Base-by-base conservation (phyloP, 1,139 yeast genomes). In the Yamadazyma buinensis region DNA sequence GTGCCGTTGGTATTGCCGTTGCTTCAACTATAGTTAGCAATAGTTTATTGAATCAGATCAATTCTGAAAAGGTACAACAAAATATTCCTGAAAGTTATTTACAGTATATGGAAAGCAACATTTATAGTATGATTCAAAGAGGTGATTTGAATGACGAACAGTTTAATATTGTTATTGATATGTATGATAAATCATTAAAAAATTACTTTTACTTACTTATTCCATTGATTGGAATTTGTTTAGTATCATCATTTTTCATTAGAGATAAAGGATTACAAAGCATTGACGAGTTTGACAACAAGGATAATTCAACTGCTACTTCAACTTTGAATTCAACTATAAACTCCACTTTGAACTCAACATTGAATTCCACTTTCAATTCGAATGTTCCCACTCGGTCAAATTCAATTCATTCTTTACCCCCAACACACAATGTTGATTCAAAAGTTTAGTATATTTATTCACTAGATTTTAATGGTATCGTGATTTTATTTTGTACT, bases 261-360 rank as follows among this genome's bases (percentile, higher is more conserved):
- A 59, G 52, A 34, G 77, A 72, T 41, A 47, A 54, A 19, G 77
- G 77, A 0, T 55, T 72, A 29, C 61, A 57, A 28, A 58, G 70
- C 36, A 54, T 64, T 27, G 75, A 67, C 37, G 74, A 66, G 42
- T 22, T 32, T 8, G 12, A 21, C n/a, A 37, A 30, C 9, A 11
- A 6, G 5, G 5, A 5, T 6, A 12, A 23, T 23, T 17, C 19
- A 5, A 17, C 19, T 5, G 7, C 3, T 15, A 12, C 9, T 25
- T 29, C 15, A 21, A 15, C 18, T 7, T n/a, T 7, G 5, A 17
- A 17, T 17, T 17, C 19, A 17, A 5, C 5, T 17, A 5, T 7
- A 17, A 17, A 17, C 7, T 17, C 19, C 19, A 17, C 19, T 17
- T n/a, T n/a, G n/a, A n/a, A n/a, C n/a, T n/a, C n/a, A n/a, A n/a